Base-by-base conservation (phyloP, 495 filamentous ascomycete species). In the Tuber indicum region DNA sequence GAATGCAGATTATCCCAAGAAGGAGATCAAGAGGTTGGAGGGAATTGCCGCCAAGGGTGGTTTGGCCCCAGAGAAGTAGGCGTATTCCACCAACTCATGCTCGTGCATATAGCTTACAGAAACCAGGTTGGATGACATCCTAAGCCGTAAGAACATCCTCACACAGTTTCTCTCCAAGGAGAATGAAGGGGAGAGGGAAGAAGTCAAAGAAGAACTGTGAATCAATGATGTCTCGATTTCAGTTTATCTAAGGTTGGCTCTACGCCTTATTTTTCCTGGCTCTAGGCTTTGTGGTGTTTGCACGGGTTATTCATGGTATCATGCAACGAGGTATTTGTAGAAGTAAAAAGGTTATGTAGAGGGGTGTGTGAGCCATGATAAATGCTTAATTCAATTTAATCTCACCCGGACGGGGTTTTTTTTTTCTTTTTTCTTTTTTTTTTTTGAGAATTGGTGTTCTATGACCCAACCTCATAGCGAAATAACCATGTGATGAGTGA, bases 141-240 rank as follows among this genome's bases (percentile, higher is more conserved):
- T 90, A 71, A 91, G 88, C 81, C 91, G 96, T 84, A 91, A 90
- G 85, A 99, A 99, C 85, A 92, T 99, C 82, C 87, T 99, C 73
- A 89, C 89, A 83, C 90, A 88, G 85, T 99, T 98, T 84, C 84
- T 90, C 79, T 85, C 81, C 21, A 84, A 86, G 73, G 82, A 83
- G 72, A 79, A 75, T 36, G 79, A 58, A 23, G 82, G 85, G 80
- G 82, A 86, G 83, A 45, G 58, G 49, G 66, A 75, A 10, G 41
- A 75, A 10, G 41, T 62, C 39, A 76, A 74, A 74, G 78, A 80
- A 45, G 78, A 80, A 39, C 32, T 80, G 62, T 80, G 74, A 74
- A 76, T 52, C 39, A 72, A n/a, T 46, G 44, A 42, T 79, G 76
- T 80, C 26, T 70, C 62, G 17, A 17, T 70, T 49, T 21, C 21